phyloP scores from a whole-genome alignment of 2,329 filamentous ascomycete genomes.

The Scorias spongiosa region DNA sequence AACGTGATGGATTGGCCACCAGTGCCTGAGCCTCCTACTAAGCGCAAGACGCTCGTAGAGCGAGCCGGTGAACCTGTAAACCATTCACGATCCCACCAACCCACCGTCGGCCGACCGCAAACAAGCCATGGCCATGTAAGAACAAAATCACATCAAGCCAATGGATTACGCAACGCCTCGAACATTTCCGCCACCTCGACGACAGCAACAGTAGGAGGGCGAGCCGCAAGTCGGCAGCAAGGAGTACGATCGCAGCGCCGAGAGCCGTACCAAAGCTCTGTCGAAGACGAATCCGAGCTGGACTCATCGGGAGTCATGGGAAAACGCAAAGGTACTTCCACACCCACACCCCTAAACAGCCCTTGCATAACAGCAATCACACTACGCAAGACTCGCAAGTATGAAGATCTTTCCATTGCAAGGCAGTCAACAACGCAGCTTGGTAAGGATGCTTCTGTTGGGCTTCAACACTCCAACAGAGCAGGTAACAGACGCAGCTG shows the following conservation, averaged over 20 bases:
- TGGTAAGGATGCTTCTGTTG: neutral
- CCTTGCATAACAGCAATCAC: constrained; percentile 9
- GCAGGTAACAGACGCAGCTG: constrained; percentile 1
- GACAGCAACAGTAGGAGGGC: constrained; percentile 28
- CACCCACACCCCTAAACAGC: constrained; percentile 26
- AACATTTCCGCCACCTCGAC: constrained; percentile 26
- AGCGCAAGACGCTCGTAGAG: constrained; percentile 37
- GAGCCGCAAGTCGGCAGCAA: constrained; percentile 27
- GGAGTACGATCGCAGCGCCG: neutral
- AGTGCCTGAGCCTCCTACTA: constrained; percentile 33
- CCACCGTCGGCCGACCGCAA: constrained; percentile 11
- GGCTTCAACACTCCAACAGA: constrained; percentile 10
- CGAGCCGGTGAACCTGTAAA: constrained; percentile 30
- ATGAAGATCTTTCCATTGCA: constrained; percentile 11
- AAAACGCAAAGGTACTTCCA: constrained; percentile 30
- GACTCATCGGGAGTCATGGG: constrained; percentile 9
- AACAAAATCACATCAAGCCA: constrained; percentile 8
- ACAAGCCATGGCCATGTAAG: constrained; percentile 16
- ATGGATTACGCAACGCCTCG: constrained; percentile 29
- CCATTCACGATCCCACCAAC: constrained; percentile 10
- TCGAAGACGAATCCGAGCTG: constrained; percentile 23
- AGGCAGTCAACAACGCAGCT: neutral
- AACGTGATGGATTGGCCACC: constrained; percentile 1
- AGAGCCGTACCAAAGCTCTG: constrained; percentile 2
- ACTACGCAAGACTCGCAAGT: constrained; percentile 19